Conservation (phyloP, 257 asterid genomes). For the Solanum commersonii region DNA sequence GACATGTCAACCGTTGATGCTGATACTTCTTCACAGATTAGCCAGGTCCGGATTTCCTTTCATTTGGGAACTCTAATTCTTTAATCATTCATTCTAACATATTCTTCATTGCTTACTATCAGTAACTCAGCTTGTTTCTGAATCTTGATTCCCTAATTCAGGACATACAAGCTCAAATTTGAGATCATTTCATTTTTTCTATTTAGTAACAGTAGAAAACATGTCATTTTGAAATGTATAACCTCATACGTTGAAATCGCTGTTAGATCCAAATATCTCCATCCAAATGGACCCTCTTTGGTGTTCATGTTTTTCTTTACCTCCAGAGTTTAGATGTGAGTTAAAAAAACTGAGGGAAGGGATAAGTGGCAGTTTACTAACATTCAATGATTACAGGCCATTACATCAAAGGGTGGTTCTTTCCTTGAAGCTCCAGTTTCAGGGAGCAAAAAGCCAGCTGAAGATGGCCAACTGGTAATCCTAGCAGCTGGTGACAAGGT, state of each 20-base stretch:
- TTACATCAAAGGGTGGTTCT: conserved; percentile 63
- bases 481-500: conserved; percentile 98
- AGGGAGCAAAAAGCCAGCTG: conserved; percentile 98
- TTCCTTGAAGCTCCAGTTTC: conserved; percentile 96
- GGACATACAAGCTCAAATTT: background rate
- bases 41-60: conserved; percentile 37
- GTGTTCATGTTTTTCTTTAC: background rate
- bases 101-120: background rate
- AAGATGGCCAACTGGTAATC: conserved; percentile 93
- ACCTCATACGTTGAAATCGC: background rate
- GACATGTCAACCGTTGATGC: conserved; percentile 99
- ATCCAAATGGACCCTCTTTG: background rate
- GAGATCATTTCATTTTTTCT: background rate
- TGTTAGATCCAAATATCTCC: background rate
- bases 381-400: conserved; percentile 48
- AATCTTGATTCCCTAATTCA: background rate
- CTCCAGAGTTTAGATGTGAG: background rate
- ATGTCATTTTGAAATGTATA: background rate
- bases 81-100: background rate
- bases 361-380: background rate
- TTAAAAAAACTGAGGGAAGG: background rate
- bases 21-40: conserved; percentile 80
- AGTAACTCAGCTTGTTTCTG: background rate
- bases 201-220: background rate
- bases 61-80: background rate